Base-by-base conservation (phyloP, 768 basidiomycete genomes). In the Tylopilus intermedius region DNA sequence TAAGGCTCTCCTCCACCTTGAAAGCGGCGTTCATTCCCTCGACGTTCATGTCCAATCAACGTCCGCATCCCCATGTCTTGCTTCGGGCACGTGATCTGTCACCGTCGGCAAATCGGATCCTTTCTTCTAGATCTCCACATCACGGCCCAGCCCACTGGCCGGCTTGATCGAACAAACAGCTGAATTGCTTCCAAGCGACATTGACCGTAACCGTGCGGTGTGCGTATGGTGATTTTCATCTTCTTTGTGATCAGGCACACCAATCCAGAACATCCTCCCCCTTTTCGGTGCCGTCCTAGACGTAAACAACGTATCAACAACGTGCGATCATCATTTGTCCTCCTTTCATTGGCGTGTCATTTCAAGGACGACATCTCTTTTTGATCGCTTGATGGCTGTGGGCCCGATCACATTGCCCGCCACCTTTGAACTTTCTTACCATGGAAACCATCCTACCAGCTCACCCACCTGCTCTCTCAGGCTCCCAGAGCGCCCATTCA, bases 201-300 rank as follows among this genome's bases (percentile, higher is more conserved):
- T 51, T 45, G 49, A 49, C 24, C 50, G 50, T 57, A 43, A 41
- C 56, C 56, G 45, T 62, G 56, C 49, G 49, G 56, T 50, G 44
- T 62, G 45, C 32, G 50, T 49, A 51, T 51, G 48, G 49, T 38
- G 62, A 55, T 63, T 63, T 63, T 63, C 58, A 46, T 55, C 54
- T 56, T 50, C 48, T 38, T 47, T 47, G 30, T 18, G 47, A 65
- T 57, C 64, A 70, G 67, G 69, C 57, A 70, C 68, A 18, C 54
- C 58, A 53, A 47, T 49, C 57, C 53, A 44, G 50, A 32, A 45
- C 10, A 50, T 15, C 45, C 49, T 51, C 47, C 63, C 63, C 67
- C 47, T 65, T 69, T 67, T 68, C 67, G 67, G 67, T 65, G 55
- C 67, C 67, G 67, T 61, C 54, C 30, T 47, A 63, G 60, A 58